Base-by-base conservation (phyloP, 140 eudicot genomes). In the Bidens hawaiensis region DNA sequence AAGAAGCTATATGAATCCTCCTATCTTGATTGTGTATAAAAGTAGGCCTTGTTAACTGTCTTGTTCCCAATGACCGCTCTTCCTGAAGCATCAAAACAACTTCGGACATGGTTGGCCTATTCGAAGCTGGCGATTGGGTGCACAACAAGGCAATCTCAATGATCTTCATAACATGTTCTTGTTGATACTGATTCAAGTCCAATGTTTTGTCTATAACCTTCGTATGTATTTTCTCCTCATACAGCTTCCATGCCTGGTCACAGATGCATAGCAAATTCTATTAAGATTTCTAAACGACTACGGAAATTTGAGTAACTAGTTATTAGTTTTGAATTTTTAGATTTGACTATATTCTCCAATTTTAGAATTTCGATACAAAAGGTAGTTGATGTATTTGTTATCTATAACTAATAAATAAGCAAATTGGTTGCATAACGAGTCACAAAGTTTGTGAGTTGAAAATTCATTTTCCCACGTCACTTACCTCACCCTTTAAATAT, bases 221-320 rank as follows among this genome's bases (percentile, higher is more conserved):
- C 18, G 64, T 7, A 64, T 77, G 84, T 53, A 13, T 26, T 27
- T 65, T 79, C 30, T 60, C 56, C 72, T 71, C 87, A 46, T 77
- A 75, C 19, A 78, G 48, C 46, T 72, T 75, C 87, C 91, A 80
- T 47, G 84, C 91, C 84, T 80, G 74, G 11, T 31, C 60, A 21
- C 12, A 36, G 9, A 62, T 33, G 40, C 21, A 26, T 13, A 57
- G 36, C n/a, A 51, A 66, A 33, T 45, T 7, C 13, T n/a, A 27
- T 26, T 42, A 41, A 41, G 23, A 27, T 21, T 55, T 54, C 16
- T 38, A 12, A 30, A 34, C 9, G 9, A 43, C 40, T n/a, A n/a
- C n/a, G n/a, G n/a, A n/a, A n/a, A n/a, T n/a, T n/a, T n/a, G n/a
- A n/a, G n/a, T n/a, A n/a, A n/a, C n/a, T n/a, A n/a, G n/a, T n/a